Evolutionary conservation across 2,329 filamentous ascomycete species (phyloP), one percentile per base, ranked within the genome.

Genomic region (Emericellopsis atlantica): DNA sequence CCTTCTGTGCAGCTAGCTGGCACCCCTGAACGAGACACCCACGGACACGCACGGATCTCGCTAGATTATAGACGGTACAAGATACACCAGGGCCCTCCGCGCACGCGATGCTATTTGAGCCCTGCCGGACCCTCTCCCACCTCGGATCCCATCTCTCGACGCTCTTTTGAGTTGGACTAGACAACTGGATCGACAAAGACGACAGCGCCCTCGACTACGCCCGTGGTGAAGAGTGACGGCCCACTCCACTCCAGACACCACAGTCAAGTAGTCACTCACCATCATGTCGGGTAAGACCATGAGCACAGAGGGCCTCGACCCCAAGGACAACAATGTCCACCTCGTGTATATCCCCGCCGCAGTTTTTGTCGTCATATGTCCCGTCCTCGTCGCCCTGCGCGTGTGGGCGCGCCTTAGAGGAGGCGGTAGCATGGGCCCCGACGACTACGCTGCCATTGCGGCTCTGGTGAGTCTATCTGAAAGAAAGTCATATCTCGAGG

Each of bases 331-430:
- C 48, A 48, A 47, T 44, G 44, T 49, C 15, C 45, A 51, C 33
- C 48, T 51, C 36, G 43, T 53, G 5, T 53, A 53, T 22, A 47
- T 52, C n/a, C 51, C 51, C 23, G 45, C 51, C 11, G 49, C 45
- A 12, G 44, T 53, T 21, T 53, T 53, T 32, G 46, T 38, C 29
- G 45, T 51, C 11, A n/a, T 52, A 7, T 51, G 48, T 31, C 51
- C 51, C 6, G 11, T 46, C 16, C 40, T 53, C 18, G 44, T 50
- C 11, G 44, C 23, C 3, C 43, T 46, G 23, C 44, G 51, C 22
- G 21, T 48, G 36, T 53, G 49, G 49, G 46, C 49, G 2, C 45
- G 51, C 7, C 23, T 49, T 14, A 43, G 48, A 31, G 43, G 44
- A 21, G 44, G 44, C 5, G 49, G 48, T 4, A 48, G 46, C 29